phyloP scores from a whole-genome alignment of 371 early-diverging fungal genomes.

The Sporodiniella umbellata region DNA sequence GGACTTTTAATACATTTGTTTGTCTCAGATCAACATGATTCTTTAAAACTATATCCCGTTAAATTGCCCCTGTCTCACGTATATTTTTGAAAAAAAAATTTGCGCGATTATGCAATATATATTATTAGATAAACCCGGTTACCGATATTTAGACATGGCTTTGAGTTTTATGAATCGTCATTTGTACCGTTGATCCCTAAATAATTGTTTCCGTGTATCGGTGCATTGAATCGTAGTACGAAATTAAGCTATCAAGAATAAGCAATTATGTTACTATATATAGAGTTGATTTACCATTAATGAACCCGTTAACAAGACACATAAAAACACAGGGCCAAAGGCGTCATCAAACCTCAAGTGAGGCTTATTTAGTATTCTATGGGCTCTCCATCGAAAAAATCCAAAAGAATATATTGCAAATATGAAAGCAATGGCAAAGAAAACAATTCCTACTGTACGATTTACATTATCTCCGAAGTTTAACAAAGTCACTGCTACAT shows the following conservation, averaged over 20 bases:
- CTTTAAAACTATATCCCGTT: no score
- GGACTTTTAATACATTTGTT: no score
- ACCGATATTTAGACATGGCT: no score
- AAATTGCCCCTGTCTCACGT: no score
- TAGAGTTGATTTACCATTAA: constrained; percentile 70
- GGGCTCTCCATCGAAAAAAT: constrained; percentile 86
- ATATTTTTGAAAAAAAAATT: no score
- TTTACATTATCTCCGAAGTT: constrained; percentile 73
- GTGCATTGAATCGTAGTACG: constrained; percentile 15
- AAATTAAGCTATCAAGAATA: constrained; percentile 30
- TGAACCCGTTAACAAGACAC: constrained; percentile 74
- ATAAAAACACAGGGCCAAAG: constrained; percentile 78
- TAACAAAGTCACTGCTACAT: constrained; percentile 63
- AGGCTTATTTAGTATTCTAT: constrained; percentile 44
- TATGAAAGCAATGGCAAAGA: constrained; percentile 69
- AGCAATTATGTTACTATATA: background rate
- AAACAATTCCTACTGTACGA: constrained; percentile 59
- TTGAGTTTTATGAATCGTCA: no score
- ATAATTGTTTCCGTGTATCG: constrained; percentile 3
- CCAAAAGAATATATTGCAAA: constrained; percentile 80
- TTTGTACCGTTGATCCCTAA: constrained; percentile 13
- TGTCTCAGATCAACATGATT: no score
- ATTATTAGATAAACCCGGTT: no score
- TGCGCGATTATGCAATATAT: no score
- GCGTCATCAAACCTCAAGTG: constrained; percentile 58